phyloP scores from a whole-genome alignment of 73 alveolate genomes.

The Stentor coeruleus region DNA sequence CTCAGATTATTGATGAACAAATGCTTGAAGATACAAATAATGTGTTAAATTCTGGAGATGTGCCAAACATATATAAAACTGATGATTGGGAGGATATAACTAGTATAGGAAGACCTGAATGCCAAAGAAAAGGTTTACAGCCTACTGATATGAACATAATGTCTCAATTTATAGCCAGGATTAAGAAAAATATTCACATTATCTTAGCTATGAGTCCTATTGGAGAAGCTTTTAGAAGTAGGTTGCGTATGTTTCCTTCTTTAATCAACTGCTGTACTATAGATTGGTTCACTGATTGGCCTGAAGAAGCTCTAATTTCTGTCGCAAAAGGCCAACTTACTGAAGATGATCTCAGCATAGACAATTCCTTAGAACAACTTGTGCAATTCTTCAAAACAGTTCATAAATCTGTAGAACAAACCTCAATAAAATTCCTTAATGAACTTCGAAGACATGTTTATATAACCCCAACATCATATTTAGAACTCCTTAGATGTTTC shows the following conservation, averaged over 20 bases:
- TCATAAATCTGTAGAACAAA: conserved; percentile 33
- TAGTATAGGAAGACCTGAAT: conserved; percentile 64
- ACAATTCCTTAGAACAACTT: conserved; percentile 16
- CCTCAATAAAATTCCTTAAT: conserved; percentile 31
- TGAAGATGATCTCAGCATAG: conserved; percentile 34
- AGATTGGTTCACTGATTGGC: conserved; percentile 92
- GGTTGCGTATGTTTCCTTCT: conserved; percentile 99
- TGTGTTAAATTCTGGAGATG: conserved; percentile 90
- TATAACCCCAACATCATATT: conserved; percentile 90
- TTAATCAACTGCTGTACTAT: conserved; percentile 95
- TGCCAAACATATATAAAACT: conserved; percentile 85
- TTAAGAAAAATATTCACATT: conserved; percentile 90
- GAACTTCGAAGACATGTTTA: conserved; percentile 56
- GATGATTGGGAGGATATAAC: conserved; percentile 87
- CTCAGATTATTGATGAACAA: conserved; percentile 79
- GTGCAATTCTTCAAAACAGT: conserved; percentile 6
- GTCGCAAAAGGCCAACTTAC: conserved; percentile 70
- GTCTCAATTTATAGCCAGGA: conserved; percentile 73
- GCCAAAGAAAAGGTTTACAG: conserved; percentile 51
- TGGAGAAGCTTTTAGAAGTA: conserved; percentile 90
- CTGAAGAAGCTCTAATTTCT: conserved; percentile 91
- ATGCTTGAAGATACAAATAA: conserved; percentile 95
- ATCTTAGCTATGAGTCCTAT: conserved; percentile 98
- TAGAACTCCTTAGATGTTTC: conserved; percentile 89
- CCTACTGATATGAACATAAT: conserved; percentile 67